Evolutionary conservation across 2,329 filamentous ascomycete genomes (phyloP).

Genomic region (Nothopassalora personata): DNA sequence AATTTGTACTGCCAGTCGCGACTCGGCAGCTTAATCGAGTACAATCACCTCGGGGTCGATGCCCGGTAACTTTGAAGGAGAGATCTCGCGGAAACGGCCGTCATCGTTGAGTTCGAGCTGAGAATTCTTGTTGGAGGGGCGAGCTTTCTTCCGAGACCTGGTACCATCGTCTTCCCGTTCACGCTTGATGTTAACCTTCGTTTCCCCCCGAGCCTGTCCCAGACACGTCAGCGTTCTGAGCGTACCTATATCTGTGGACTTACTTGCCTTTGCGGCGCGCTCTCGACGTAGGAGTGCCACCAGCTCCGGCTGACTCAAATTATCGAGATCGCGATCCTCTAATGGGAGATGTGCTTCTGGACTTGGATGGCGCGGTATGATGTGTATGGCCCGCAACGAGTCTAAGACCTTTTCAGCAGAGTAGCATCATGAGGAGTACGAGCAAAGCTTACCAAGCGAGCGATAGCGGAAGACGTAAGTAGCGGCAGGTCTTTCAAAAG

Average conservation of each 20-base stretch:
- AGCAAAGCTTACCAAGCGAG: constrained; percentile 10
- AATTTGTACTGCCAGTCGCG: too few species aligned
- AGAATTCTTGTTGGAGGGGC: constrained; percentile 12
- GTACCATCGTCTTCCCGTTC: constrained; percentile 8
- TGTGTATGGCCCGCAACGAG: constrained; percentile 6
- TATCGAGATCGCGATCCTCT: constrained; percentile 11
- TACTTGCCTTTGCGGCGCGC: not conserved
- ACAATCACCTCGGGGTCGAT: constrained; percentile 11
- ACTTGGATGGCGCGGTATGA: constrained; percentile 10
- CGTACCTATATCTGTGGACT: not conserved
- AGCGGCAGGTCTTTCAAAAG: not conserved
- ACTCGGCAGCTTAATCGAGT: constrained; percentile 8
- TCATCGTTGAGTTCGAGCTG: constrained; percentile 18
- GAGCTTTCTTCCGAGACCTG: not conserved
- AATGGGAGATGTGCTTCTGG: constrained; percentile 10
- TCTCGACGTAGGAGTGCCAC: not conserved
- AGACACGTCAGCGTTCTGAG: too few species aligned
- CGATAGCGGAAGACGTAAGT: constrained; percentile 19
- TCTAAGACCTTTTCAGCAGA: constrained; percentile 4
- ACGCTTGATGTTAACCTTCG: constrained; percentile 15
- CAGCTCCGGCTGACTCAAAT: not conserved
- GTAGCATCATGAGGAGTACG: not conserved
- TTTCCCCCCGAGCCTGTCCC: too few species aligned
- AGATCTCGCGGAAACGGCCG: constrained; percentile 7
- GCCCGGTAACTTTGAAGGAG: not conserved